Base-by-base conservation (phyloP, 75 land plant genomes). In the Pseudotsuga menziesii region DNA sequence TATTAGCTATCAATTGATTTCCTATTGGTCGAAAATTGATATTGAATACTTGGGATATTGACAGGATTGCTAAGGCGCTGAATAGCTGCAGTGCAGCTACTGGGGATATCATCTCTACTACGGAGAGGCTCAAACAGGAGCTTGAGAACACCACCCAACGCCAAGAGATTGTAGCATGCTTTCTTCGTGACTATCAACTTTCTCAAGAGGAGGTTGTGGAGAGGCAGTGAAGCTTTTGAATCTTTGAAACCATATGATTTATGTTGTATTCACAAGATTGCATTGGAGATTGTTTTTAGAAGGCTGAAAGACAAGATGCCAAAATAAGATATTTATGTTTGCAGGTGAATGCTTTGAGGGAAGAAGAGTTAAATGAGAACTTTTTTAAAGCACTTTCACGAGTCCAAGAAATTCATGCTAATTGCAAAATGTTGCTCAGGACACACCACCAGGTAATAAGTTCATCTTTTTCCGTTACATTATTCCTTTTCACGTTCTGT, bases 341-440 rank as follows among this genome's bases (percentile, higher is more conserved):
- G 23, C 73, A 94, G 98, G 86, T 97, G 39, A 88, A 75, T 82
- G 95, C 99, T 14, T 79, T 97, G 64, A 85, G 95, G 75, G 98
- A 92, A 74, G 98, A 97, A 77, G 95, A 97, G 8, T 48, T 97
- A 70, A 88, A 87, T 87, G 98, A 94, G 35, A 88, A 89, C 76
- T 97, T 97, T 80, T 97, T 97, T 73, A 94, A 94, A 79, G 98
- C 98, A 25, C 88, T 97, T 75, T 60, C 90, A 74, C 99, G 94
- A 81, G 99, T 97, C 56, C 99, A 97, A 78, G 93, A 97, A 83
- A 97, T 97, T 48, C 99, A 97, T 82, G 90, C 92, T 57, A 97
- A 97, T 78, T 97, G 99, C 85, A 97, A 97, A 80, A 79, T 91
- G 66, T 82, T 97, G 62, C 87, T 97, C 3, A 88, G 99, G 81